Percentiles rank a stretch among this genome's conserved stretches.
phyloP scores from a whole-genome alignment of 352 stramenopile genomes.

The Pythium vanterpoolii region DNA sequence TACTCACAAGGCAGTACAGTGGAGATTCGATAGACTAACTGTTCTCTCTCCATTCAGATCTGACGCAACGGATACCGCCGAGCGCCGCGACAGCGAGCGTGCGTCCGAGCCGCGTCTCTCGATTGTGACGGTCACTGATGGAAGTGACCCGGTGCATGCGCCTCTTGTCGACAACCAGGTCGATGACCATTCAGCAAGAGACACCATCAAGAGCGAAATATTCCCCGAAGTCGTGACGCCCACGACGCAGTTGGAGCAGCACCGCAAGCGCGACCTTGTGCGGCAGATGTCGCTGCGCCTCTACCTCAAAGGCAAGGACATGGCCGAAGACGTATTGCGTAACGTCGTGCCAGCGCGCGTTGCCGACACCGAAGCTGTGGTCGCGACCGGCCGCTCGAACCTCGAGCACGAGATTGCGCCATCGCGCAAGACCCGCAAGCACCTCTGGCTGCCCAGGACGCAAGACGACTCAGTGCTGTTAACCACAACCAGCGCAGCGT shows the following conservation, averaged over 20 bases:
- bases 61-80: background rate
- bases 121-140: constrained; percentile 10
- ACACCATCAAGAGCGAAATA: constrained; percentile 6
- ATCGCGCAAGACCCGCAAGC: constrained; percentile 62
- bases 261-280: constrained; percentile 64
- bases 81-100: background rate
- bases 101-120: background rate
- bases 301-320: constrained; percentile 64
- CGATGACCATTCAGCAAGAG: background rate
- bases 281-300: constrained; percentile 76
- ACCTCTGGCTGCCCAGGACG: constrained; percentile 70
- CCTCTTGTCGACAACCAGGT: background rate
- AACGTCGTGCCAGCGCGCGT: constrained; percentile 57
- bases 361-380: constrained; percentile 52
- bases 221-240: constrained; percentile 18
- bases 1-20: background rate
- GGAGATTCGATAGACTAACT: background rate
- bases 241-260: constrained; percentile 22
- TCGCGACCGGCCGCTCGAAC: constrained; percentile 33
- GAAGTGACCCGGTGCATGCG: background rate
- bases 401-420: constrained; percentile 62
- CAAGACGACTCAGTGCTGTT: constrained; percentile 76
- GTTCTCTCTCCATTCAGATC: background rate
- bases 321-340: constrained; percentile 60
- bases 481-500: constrained; percentile 5